Conservation (phyloP, 139 green algal genomes). For the Mesostigma viride region DNA sequence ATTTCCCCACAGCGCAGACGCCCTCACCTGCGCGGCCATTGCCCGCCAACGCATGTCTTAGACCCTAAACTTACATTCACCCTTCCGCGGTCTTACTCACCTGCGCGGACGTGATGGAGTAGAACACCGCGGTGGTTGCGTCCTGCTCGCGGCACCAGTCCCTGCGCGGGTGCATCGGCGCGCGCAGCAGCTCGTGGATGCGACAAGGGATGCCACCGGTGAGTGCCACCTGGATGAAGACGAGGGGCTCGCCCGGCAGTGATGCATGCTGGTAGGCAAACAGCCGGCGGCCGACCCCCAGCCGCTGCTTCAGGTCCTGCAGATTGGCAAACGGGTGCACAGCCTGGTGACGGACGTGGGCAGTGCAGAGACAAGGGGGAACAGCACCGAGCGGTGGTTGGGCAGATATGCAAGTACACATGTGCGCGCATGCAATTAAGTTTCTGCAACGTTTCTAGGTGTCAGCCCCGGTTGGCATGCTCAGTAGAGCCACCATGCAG, state of each 20-base stretch:
- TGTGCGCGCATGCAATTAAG: too few species aligned
- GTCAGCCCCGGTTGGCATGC: neutral
- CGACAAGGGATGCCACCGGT: neutral
- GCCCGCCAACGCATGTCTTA: neutral
- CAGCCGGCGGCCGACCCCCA: conserved; percentile 27
- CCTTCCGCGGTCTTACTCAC: conserved; percentile 9
- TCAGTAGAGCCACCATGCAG: conserved; percentile 37
- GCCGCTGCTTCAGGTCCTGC: conserved; percentile 42
- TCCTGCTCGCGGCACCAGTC: too few species aligned
- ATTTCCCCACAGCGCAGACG: neutral
- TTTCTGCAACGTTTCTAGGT: neutral
- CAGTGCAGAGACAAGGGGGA: too few species aligned
- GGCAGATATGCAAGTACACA: too few species aligned
- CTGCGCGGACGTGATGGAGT: conserved; percentile 61
- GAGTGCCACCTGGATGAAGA: conserved; percentile 29
- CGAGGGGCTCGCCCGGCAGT: conserved; percentile 35
- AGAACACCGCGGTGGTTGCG: conserved; percentile 50
- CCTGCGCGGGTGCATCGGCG: neutral
- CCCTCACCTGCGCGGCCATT: neutral
- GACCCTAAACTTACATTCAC: neutral
- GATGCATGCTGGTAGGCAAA: conserved; percentile 59
- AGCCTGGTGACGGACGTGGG: too few species aligned
- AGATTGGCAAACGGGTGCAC: conserved; percentile 50
- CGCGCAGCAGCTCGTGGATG: conserved; percentile 12
- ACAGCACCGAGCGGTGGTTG: too few species aligned